phyloP scores from a whole-genome alignment of 2,329 filamentous ascomycete genomes.

The Sporothrix brasiliensis region DNA sequence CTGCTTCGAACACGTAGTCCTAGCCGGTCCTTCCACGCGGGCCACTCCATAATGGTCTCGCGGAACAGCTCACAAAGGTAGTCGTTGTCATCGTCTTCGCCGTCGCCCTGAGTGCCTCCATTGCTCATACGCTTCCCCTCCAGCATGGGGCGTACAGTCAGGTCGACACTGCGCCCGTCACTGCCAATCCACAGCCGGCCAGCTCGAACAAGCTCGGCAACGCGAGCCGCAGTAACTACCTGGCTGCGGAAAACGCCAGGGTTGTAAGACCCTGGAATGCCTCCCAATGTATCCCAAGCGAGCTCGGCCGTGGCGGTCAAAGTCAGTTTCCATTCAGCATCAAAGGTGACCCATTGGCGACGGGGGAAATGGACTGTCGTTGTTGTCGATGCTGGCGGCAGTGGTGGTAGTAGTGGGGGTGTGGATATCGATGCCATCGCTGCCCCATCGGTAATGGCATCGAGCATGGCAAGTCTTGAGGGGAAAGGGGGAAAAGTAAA shows the following conservation, averaged over 20 bases:
- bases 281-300: slow-evolving; percentile 19
- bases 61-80: background rate
- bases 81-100: background rate
- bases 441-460: too few species aligned
- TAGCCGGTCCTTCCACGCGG: slow-evolving; percentile 23
- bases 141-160: slow-evolving; percentile 30
- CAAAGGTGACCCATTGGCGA: slow-evolving; percentile 25
- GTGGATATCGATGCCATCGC: background rate
- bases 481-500: background rate
- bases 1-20: slow-evolving; percentile 16
- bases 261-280: background rate
- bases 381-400: background rate
- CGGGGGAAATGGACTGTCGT: slow-evolving; percentile 24
- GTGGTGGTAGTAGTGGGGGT: background rate
- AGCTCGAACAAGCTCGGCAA: slow-evolving; percentile 33
- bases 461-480: background rate
- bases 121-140: slow-evolving; percentile 1
- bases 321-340: slow-evolving; percentile 26
- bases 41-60: slow-evolving; percentile 10
- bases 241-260: slow-evolving; percentile 22
- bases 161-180: slow-evolving; percentile 29
- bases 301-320: slow-evolving; percentile 32
- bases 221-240: slow-evolving; percentile 30
- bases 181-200: slow-evolving; percentile 34
- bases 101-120: background rate